A percentile compares a stretch with the other conserved stretches of the same genome.
Evolutionary conservation across 2,329 filamentous ascomycete species (phyloP).

Genomic region (Microdochium nivale): DNA sequence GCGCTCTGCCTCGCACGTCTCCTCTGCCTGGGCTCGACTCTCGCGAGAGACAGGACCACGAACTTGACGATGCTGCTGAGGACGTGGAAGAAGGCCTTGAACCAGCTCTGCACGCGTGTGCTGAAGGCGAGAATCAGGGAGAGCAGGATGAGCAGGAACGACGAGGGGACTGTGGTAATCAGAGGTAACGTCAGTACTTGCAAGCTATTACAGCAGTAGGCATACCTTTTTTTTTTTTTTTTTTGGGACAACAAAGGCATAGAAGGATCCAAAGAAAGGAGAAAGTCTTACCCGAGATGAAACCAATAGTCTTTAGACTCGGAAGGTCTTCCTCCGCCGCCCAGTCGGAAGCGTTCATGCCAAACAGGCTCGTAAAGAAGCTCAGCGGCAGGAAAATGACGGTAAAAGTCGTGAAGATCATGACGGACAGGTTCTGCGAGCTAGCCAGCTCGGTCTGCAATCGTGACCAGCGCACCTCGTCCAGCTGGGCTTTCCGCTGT

Average conservation of each 20-base stretch:
- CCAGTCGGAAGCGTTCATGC: constrained; percentile 58
- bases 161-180: constrained; percentile 28
- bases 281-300: constrained; percentile 28
- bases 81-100: constrained; percentile 15
- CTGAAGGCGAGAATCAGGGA: constrained; percentile 50
- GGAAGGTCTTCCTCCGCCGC: constrained; percentile 33
- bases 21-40: constrained; percentile 16
- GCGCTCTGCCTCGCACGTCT: constrained; percentile 12
- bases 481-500: constrained; percentile 57
- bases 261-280: no score
- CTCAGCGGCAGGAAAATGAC: constrained; percentile 56
- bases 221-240: no score
- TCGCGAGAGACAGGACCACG: constrained; percentile 8
- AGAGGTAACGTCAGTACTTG: background rate
- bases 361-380: constrained; percentile 58
- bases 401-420: constrained; percentile 58
- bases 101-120: constrained; percentile 27
- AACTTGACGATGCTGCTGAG: constrained; percentile 3
- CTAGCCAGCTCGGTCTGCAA: constrained; percentile 55
- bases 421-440: constrained; percentile 52
- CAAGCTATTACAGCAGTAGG: no score
- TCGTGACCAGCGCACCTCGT: constrained; percentile 54
- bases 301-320: constrained; percentile 33
- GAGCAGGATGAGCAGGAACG: constrained; percentile 34
- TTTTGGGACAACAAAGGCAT: no score